Evolutionary conservation across 1,139 yeast genomes (phyloP), one percentile per base, ranked within the genome.

Genomic region (Yamadazyma blattariae): DNA sequence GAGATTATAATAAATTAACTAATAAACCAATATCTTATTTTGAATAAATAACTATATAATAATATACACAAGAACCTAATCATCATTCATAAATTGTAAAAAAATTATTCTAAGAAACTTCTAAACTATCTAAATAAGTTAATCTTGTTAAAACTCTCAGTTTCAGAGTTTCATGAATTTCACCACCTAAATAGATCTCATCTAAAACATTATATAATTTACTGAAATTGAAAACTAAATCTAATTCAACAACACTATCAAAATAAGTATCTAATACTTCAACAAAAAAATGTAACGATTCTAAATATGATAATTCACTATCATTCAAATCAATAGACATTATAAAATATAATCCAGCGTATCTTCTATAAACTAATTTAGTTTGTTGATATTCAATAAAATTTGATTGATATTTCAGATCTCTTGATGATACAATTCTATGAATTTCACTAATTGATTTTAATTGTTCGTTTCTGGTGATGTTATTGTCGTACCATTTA

Each of bases 221-320:
- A 61, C 80, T 78, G 57, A 86, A 86, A 56, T 84, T 84, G 61
- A 85, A 86, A 16, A 87, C 89, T 39, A 87, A 72, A 56, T 92
- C 98, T 48, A 92, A 71, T 61, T 92, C 98, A 62, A 97, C 90
- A n/a, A 92, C 98, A 51, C 83, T 89, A 44, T 77, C 70, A 52
- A 92, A 92, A 57, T 84, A 88, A 6, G 81, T 71, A 56, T 92
- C 98, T 41, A 92, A 64, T 9, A 89, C 78, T 58, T 92, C 97
- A 18, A 92, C 97, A 47, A 92, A 78, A 37, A 90, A 67, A 54
- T 92, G 98, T 24, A 92, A 77, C 22, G 88, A 80, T 46, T 92
- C 96, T 38, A 92, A 66, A 53, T 84, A 85, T 38, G 82, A 77
- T 43, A 92, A 71, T 54, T 90, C 97, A 51, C 82, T 82, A 53